These are phyloP conservation scores for Elsinoe arachidis DNA, from an alignment of 2,329 filamentous ascomycete genomes.

Conservation along the genomic window DNA sequence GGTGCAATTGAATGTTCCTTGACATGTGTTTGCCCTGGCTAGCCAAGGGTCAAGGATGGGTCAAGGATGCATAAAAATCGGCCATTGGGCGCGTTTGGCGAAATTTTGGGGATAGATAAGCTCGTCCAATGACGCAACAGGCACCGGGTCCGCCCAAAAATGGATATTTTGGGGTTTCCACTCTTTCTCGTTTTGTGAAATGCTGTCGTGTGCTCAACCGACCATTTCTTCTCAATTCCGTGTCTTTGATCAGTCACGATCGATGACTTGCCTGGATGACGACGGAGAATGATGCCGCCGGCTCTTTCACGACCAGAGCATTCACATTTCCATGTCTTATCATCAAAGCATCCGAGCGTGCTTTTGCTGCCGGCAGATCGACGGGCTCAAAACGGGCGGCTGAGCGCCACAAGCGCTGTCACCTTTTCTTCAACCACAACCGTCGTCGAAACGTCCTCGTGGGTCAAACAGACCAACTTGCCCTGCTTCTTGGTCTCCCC, in stretches of 20 bases:
- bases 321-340: not conserved
- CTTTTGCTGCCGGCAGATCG: not conserved
- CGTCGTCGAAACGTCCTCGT: not conserved
- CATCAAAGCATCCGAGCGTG: not conserved
- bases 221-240: not conserved
- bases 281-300: not conserved
- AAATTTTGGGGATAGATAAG: slow-evolving; percentile 12
- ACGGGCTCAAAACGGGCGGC: not conserved
- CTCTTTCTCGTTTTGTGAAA: too few relatives aligned
- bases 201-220: slow-evolving; percentile 4
- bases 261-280: too few relatives aligned
- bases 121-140: slow-evolving; percentile 2
- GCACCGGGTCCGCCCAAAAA: not conserved
- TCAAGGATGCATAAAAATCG: not conserved
- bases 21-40: not conserved
- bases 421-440: not conserved
- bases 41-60: not conserved
- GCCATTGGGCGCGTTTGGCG: not conserved
- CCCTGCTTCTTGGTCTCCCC: not conserved
- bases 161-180: slow-evolving; percentile 1
- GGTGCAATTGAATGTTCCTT: too few relatives aligned
- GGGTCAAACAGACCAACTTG: not conserved
- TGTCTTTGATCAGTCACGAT: not conserved
- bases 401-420: slow-evolving; percentile 10
- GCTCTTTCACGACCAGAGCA: not conserved